Evolutionary conservation across 176 grass and related monocot genomes (phyloP).

Genomic region (Aechmea fasciata): DNA sequence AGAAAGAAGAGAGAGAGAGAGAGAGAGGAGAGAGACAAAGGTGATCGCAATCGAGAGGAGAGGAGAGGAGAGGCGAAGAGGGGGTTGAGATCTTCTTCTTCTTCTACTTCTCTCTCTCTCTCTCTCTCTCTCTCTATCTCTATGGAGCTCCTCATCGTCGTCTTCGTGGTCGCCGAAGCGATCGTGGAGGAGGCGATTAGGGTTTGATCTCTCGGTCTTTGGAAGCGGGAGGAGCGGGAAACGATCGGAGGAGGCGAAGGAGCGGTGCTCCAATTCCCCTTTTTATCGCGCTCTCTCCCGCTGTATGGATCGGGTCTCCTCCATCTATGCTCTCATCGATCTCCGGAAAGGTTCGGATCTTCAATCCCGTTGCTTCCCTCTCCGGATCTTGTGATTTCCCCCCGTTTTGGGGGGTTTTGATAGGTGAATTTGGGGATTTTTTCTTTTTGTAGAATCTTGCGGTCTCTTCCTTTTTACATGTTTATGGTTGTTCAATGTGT

Average conservation of each 20-base stretch:
- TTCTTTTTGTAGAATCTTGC: neutral
- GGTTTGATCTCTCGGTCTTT: neutral
- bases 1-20: conserved; percentile 23
- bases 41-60: conserved; percentile 30
- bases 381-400: conserved; percentile 1
- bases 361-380: neutral
- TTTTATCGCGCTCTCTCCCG: conserved; percentile 13
- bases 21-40: conserved; percentile 24
- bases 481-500: no score
- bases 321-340: conserved; percentile 23
- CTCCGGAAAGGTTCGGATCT: conserved; percentile 20
- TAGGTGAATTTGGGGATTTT: neutral
- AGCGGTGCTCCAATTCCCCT: neutral
- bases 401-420: neutral
- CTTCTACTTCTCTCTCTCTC: neutral
- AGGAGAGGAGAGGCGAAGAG: conserved; percentile 7
- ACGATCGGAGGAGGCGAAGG: conserved; percentile 12
- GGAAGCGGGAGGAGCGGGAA: neutral
- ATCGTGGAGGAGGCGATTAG: neutral
- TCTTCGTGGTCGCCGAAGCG: no score
- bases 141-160: no score
- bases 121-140: no score
- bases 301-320: conserved; percentile 18
- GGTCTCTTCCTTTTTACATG: no score
- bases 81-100: neutral